phyloP scores from a whole-genome alignment of 2,329 filamentous ascomycete species.

The Alternaria angustiovoidea region DNA sequence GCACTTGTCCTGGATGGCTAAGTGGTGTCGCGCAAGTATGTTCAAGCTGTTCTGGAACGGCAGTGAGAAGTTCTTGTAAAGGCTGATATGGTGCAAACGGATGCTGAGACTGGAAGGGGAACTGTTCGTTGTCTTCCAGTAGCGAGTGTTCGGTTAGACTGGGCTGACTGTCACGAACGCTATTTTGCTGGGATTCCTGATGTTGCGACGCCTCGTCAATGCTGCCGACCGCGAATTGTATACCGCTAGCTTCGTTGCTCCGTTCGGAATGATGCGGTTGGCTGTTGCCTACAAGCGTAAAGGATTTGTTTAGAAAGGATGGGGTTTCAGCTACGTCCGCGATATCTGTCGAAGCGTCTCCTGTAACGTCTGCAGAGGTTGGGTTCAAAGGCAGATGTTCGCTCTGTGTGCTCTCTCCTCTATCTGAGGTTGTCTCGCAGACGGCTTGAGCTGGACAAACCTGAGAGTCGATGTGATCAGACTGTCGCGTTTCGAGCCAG shows the following conservation, averaged over 20 bases:
- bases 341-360: not conserved
- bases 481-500: not conserved
- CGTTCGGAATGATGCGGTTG: not conserved
- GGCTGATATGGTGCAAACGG: conserved; percentile 2
- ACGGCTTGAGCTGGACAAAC: not conserved
- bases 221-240: not conserved
- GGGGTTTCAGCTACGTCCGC: not conserved
- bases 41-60: not conserved
- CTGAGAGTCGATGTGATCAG: not conserved
- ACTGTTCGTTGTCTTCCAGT: conserved; percentile 19
- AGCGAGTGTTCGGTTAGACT: conserved; percentile 19
- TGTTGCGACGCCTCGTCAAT: conserved; percentile 4
- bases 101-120: conserved; percentile 21
- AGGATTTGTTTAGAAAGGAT: not conserved
- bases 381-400: not conserved
- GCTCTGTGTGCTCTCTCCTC: not conserved
- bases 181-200: conserved; percentile 5
- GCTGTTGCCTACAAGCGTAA: conserved; percentile 2
- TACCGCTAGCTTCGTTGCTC: not conserved
- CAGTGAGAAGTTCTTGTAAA: not conserved
- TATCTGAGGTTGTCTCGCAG: not conserved
- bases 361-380: not conserved
- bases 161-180: conserved; percentile 6
- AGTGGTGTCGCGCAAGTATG: not conserved
- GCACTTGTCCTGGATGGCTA: not conserved